Percentiles rank a stretch among this genome's conserved stretches.
Conservation (phyloP, 805 yeast genomes). For the Candida broadrunensis region DNA sequence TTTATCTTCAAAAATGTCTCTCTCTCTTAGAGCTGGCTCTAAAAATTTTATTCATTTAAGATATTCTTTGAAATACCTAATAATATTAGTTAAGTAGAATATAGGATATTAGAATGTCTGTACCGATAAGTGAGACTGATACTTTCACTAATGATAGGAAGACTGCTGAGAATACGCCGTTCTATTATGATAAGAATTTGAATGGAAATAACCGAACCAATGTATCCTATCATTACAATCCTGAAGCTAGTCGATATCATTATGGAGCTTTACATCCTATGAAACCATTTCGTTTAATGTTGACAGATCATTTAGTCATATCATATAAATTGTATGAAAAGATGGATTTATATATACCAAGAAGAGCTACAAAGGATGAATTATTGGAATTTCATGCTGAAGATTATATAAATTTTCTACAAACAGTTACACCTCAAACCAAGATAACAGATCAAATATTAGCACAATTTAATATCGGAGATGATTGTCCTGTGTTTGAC, state of each 20-base stretch:
- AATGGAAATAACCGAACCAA: conserved; percentile 35
- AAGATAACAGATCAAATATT: conserved; percentile 55
- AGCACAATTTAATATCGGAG: conserved; percentile 82
- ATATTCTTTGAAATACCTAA: too few relatives aligned
- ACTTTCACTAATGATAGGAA: conserved; percentile 34
- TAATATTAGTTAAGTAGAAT: too few relatives aligned
- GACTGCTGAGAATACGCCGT: conserved; percentile 31
- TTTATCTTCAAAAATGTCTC: too few relatives aligned
- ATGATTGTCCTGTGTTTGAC: conserved; percentile 92
- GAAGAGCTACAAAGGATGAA: conserved; percentile 80
- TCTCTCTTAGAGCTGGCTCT: too few relatives aligned
- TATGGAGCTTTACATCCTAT: conserved; percentile 96
- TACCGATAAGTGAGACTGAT: conserved; percentile 14
- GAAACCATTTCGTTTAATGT: conserved; percentile 93
- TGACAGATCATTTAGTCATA: conserved; percentile 87
- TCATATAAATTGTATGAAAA: conserved; percentile 81
- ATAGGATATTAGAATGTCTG: conserved; percentile 8
- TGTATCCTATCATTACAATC: conserved; percentile 88
- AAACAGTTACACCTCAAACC: conserved; percentile 74
- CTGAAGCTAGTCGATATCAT: conserved; percentile 75
- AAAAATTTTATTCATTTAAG: too few relatives aligned
- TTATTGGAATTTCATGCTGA: conserved; percentile 79
- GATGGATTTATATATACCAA: conserved; percentile 86
- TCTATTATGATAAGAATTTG: conserved; percentile 19
- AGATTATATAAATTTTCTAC: conserved; percentile 78